Evolutionary conservation across 441 rosid species (phyloP).

Genomic region (Erodium moschatum): DNA sequence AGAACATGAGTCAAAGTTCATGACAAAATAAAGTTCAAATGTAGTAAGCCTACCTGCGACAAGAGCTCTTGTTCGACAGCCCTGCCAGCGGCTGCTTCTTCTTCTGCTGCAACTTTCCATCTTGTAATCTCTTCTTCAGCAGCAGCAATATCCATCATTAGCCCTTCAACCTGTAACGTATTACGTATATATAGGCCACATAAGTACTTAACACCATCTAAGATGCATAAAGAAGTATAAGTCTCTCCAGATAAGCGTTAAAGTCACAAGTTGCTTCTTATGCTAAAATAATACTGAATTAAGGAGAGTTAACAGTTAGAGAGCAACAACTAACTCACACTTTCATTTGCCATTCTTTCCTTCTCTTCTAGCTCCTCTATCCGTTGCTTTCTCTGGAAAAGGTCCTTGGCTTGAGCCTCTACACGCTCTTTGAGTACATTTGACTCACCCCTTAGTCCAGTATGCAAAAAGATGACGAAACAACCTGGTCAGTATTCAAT

Average conservation of each 20-base stretch:
- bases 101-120: constrained; percentile 98
- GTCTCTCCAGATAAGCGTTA: too few relatives aligned
- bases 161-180: constrained; percentile 73
- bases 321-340: constrained; percentile 39
- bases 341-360: constrained; percentile 84
- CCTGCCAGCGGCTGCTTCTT: constrained; percentile 93
- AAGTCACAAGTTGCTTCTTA: neutral
- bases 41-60: constrained; percentile 40
- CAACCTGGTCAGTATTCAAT: constrained; percentile 16
- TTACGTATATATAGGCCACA: too few relatives aligned
- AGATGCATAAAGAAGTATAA: neutral
- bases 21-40: constrained; percentile 3
- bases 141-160: constrained; percentile 86
- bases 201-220: too few relatives aligned
- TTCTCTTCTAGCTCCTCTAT: constrained; percentile 81
- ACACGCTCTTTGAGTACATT: constrained; percentile 52
- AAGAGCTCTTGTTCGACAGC: constrained; percentile 74
- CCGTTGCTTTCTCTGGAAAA: constrained; percentile 48
- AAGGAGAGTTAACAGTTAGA: neutral
- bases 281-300: constrained; percentile 12
- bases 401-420: constrained; percentile 67
- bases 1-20: neutral
- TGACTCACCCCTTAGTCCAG: constrained; percentile 67
- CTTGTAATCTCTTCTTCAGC: constrained; percentile 92
- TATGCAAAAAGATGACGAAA: constrained; percentile 19